A percentile compares a stretch with the other conserved stretches of the same genome.
Conservation (phyloP, 768 basidiomycete genomes). For the Collybia nuda region DNA sequence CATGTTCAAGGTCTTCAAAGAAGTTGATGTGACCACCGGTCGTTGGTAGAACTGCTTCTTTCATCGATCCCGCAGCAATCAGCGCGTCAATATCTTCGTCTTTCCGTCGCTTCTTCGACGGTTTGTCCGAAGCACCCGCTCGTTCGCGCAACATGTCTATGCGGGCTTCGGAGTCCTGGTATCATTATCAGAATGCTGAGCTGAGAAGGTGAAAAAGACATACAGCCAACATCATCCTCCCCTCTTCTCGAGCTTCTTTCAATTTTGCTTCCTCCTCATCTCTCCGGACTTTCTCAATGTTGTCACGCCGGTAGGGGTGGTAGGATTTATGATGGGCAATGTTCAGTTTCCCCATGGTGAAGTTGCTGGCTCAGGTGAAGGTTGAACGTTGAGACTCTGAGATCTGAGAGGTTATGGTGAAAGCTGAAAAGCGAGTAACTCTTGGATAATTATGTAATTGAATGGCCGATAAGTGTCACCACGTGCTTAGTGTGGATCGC, state of each 20-base stretch:
- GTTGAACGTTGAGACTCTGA: too few species aligned
- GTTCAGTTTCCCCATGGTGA: slow-evolving; percentile 77
- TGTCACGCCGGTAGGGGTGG: slow-evolving; percentile 83
- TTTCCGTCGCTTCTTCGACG: slow-evolving; percentile 33
- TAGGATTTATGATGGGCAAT: slow-evolving; percentile 93
- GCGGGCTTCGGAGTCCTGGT: slow-evolving; percentile 79
- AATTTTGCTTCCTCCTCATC: slow-evolving; percentile 80
- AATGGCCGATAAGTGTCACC: too few species aligned
- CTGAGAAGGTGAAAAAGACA: slow-evolving; percentile 21
- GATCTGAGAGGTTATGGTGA: too few species aligned
- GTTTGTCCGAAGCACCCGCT: slow-evolving; percentile 41
- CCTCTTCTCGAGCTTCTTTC: slow-evolving; percentile 71
- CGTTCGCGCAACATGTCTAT: slow-evolving; percentile 63
- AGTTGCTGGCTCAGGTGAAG: too few species aligned
- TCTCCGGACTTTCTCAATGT: slow-evolving; percentile 74
- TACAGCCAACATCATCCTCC: slow-evolving; percentile 70
- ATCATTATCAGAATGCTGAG: slow-evolving; percentile 15
- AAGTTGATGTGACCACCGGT: slow-evolving; percentile 77
- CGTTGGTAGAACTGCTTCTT: slow-evolving; percentile 38
- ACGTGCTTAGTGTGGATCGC: not conserved
- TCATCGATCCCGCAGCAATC: slow-evolving; percentile 29
- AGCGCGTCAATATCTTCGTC: slow-evolving; percentile 35
- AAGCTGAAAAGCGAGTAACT: too few species aligned
- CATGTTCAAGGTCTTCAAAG: slow-evolving; percentile 81
- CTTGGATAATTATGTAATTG: too few species aligned